These are phyloP conservation scores for Penicillium taxi DNA, from an alignment of 495 filamentous ascomycete genomes.

Conservation along the genomic window DNA sequence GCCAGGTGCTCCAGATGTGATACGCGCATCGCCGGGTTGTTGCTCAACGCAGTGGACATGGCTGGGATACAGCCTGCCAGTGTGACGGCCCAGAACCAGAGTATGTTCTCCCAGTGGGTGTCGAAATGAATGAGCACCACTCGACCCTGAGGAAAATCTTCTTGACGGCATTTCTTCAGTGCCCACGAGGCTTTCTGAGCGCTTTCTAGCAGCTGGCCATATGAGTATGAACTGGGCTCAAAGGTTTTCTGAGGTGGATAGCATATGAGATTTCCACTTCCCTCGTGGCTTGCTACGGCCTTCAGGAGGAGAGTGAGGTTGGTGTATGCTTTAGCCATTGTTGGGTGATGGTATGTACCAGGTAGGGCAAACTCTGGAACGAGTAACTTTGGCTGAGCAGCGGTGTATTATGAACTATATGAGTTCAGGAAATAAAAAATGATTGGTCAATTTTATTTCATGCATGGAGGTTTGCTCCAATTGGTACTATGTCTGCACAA, in stretches of 20 bases:
- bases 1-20: slow-evolving; percentile 28
- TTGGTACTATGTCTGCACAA: background rate
- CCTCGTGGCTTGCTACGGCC: slow-evolving; percentile 1
- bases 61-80: slow-evolving; percentile 33
- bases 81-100: slow-evolving; percentile 41
- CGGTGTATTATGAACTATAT: background rate
- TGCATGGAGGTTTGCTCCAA: background rate
- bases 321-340: slow-evolving; percentile 9
- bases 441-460: background rate
- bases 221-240: slow-evolving; percentile 2
- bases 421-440: background rate
- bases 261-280: slow-evolving; percentile 4
- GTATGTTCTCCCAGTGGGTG: slow-evolving; percentile 28
- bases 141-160: background rate
- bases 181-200: slow-evolving; percentile 4
- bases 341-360: no score
- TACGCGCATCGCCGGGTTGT: slow-evolving; percentile 22
- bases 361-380: no score
- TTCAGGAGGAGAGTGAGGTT: slow-evolving; percentile 8
- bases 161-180: background rate
- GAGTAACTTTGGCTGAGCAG: no score
- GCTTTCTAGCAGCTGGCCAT: slow-evolving; percentile 3
- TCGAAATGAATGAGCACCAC: slow-evolving; percentile 33
- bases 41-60: slow-evolving; percentile 30
- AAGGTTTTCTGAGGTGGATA: slow-evolving; percentile 4